Conservation (phyloP, 352 stramenopile genomes). For the Globisporangium spiculum region DNA sequence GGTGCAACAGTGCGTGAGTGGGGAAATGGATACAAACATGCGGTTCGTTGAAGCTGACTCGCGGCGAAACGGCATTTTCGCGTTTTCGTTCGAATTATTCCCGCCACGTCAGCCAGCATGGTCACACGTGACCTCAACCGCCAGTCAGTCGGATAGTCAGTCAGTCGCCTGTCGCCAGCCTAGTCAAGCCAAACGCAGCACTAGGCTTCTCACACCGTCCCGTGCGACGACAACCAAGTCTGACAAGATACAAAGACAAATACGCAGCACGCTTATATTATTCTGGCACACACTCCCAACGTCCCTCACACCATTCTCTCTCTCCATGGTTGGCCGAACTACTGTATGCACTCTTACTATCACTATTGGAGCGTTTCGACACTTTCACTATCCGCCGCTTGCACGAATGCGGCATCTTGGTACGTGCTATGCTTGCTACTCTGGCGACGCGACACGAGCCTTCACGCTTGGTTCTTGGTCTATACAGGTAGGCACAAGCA, state of each 20-base stretch:
- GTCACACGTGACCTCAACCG: background rate
- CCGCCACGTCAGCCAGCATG: background rate
- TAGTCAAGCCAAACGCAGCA: background rate
- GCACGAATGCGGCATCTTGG: background rate
- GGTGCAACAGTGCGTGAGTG: background rate
- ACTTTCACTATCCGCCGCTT: background rate
- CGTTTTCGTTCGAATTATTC: background rate
- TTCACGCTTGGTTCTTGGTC: background rate
- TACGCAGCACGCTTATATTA: conserved; percentile 12
- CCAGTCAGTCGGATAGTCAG: background rate
- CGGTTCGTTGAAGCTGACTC: conserved; percentile 4
- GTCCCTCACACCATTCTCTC: background rate
- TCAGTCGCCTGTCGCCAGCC: background rate
- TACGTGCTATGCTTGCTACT: background rate
- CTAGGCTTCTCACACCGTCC: background rate
- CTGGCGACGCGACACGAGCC: background rate
- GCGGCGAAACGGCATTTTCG: background rate
- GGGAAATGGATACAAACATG: conserved; percentile 4
- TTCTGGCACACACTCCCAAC: conserved; percentile 1
- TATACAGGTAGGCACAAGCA: background rate
- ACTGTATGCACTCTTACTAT: background rate
- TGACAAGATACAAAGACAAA: background rate
- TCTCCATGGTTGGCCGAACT: background rate
- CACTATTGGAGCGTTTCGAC: background rate
- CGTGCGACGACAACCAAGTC: background rate